Base-by-base conservation (phyloP, 2,329 filamentous ascomycete species). In the Colletotrichum incanum region DNA sequence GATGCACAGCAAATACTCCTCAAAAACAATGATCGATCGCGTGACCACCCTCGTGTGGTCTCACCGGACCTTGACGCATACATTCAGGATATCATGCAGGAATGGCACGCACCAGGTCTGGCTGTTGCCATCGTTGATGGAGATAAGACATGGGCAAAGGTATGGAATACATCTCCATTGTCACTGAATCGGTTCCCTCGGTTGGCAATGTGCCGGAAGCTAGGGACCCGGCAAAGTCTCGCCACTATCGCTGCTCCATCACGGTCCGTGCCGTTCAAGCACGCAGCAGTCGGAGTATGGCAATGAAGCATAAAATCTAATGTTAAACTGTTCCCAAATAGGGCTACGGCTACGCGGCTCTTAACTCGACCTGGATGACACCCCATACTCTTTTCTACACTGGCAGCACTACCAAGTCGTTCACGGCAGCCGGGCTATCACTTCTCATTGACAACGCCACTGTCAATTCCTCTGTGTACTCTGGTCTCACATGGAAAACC, bases 401-500 rank as follows among this genome's bases (percentile, higher is more conserved):
- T 2, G 90, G 84, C 2, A 90, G 87, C 52, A 89, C 85, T 1
- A 89, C 87, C 26, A 91, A 91, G 76, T 86, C 87, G 2, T 84
- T 89, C 58, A 86, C 85, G 0, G 84, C 86, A 1, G 87, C 87
- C 1, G 81, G 83, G 0, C 77, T 90, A 1, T 83, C 86, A 1
- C 76, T 89, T 2, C 83, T 90, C 9, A 80, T 89, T 7, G 83
- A 84, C n/a, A 81, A 86, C 9, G 26, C 65, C 12, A 59, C 37
- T 9, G 39, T 47, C 2, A 81, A 86, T 9, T 34, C 58, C 2
- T 68, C 55, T 14, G 28, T 34, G 1, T 80, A 85, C 56, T 77
- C 83, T 5, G 78, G 80, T 20, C 75, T 85, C 3, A 80, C 84
- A 45, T 90, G 87, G 86, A 77, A 80, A 3, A 86, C 86, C 0